A percentile compares a stretch with the other conserved stretches of the same genome.
These are phyloP conservation scores for Capronia americana DNA, from an alignment of 2,329 filamentous ascomycete genomes.

Conservation along the genomic window DNA sequence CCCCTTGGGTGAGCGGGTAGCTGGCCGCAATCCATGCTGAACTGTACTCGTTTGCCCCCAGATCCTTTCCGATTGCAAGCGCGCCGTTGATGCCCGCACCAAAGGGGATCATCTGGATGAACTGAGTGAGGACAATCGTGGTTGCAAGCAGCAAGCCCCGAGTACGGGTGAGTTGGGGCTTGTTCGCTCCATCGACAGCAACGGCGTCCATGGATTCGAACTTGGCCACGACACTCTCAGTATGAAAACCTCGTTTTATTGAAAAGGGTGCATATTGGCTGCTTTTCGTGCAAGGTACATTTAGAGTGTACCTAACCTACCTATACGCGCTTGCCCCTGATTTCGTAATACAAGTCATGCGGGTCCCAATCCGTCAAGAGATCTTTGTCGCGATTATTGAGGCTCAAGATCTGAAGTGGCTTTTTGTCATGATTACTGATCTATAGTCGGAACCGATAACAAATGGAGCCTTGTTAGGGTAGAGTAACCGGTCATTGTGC, in stretches of 20 bases:
- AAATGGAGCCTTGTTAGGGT: not conserved
- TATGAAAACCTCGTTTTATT: not conserved
- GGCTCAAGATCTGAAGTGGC: not conserved
- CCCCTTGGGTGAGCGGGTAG: constrained; percentile 60
- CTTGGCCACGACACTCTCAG: not conserved
- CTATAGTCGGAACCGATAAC: not conserved
- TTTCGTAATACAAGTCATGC: not conserved
- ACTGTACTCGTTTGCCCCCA: constrained; percentile 22
- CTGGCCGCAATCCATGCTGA: constrained; percentile 50
- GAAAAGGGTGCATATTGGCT: not conserved
- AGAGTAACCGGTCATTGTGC: not conserved
- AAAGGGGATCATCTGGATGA: constrained; percentile 19
- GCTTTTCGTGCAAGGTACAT: not conserved
- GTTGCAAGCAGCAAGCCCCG: constrained; percentile 11
- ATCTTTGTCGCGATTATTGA: not conserved
- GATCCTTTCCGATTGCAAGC: constrained; percentile 26
- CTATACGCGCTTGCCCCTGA: not conserved
- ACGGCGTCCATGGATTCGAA: not conserved
- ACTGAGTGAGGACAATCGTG: constrained; percentile 15
- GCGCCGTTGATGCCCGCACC: constrained; percentile 18
- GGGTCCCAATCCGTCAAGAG: not conserved
- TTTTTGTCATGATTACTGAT: constrained; percentile 15
- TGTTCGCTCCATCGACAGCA: not conserved
- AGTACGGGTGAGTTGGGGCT: not conserved
- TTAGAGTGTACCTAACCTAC: not conserved